Percentiles rank a stretch among this genome's conserved stretches.
These are phyloP conservation scores for Asparagopsis taxiformis DNA, from an alignment of 31 red algal species.

Conservation along the genomic window DNA sequence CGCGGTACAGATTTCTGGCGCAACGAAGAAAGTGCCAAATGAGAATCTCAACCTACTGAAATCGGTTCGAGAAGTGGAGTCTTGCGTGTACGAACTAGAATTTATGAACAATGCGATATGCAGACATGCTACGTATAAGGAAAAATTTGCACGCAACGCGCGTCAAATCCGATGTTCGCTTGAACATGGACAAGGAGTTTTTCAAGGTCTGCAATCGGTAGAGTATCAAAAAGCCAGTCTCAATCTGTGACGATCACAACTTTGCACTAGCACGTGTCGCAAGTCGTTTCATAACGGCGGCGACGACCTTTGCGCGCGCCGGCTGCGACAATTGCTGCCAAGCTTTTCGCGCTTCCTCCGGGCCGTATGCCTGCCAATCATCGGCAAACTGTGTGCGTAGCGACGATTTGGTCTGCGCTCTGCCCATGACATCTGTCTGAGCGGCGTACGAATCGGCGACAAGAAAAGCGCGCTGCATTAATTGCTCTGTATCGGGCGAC, in stretches of 20 bases:
- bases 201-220: slow-evolving; percentile 34
- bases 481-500: slow-evolving; percentile 2
- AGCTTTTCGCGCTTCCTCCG: slow-evolving; percentile 21
- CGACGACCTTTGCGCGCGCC: slow-evolving; percentile 12
- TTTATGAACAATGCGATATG: slow-evolving; percentile 85
- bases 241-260: slow-evolving; percentile 30
- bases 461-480: slow-evolving; percentile 4
- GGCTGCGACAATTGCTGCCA: slow-evolving; percentile 37
- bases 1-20: slow-evolving; percentile 6
- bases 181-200: slow-evolving; percentile 33
- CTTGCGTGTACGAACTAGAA: slow-evolving; percentile 85
- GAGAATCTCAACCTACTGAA: slow-evolving; percentile 42
- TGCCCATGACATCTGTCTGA: slow-evolving; percentile 5
- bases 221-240: slow-evolving; percentile 49
- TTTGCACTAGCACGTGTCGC: slow-evolving; percentile 22
- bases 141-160: slow-evolving; percentile 17
- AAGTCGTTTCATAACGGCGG: slow-evolving; percentile 20
- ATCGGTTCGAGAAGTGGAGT: slow-evolving; percentile 61
- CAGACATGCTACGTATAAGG: slow-evolving; percentile 46
- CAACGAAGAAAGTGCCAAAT: background rate
- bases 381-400: slow-evolving; percentile 39
- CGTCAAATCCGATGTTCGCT: slow-evolving; percentile 55
- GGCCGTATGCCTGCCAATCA: slow-evolving; percentile 44
- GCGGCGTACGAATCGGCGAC: slow-evolving; percentile 17
- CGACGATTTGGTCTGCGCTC: slow-evolving; percentile 45